Evolutionary conservation across 1,284 basidiomycete species (phyloP).

Genomic region (Pterula multifida): DNA sequence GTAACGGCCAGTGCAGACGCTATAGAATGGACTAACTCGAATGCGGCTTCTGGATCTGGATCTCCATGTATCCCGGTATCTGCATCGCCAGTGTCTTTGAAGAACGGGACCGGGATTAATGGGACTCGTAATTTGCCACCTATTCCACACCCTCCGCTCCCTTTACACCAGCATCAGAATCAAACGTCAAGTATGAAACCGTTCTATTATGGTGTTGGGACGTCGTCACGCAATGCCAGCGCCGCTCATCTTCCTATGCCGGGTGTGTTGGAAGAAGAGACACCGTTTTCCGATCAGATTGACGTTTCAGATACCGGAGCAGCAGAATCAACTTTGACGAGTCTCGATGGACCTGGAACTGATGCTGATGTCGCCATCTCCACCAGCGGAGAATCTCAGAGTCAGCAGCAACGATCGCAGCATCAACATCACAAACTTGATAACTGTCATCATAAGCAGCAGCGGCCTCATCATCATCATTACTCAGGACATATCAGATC

Average conservation of each 20-base stretch:
- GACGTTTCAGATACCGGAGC: no score
- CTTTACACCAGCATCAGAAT: background rate
- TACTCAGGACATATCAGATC: background rate
- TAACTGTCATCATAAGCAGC: no score
- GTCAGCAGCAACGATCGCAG: background rate
- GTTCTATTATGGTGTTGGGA: background rate
- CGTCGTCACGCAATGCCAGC: background rate
- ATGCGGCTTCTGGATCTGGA: no score
- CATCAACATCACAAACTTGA: no score
- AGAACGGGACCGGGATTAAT: background rate
- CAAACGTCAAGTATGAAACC: background rate
- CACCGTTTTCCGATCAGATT: no score
- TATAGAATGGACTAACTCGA: no score
- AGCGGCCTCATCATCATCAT: background rate
- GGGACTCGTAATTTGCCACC: background rate
- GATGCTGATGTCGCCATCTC: background rate
- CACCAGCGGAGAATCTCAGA: background rate
- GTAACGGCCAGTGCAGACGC: background rate
- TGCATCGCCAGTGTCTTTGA: background rate
- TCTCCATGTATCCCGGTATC: no score
- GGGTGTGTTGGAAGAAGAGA: background rate
- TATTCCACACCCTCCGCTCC: background rate
- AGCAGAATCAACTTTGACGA: background rate
- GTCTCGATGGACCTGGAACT: background rate
- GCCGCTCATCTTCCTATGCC: constrained; percentile 1